Evolutionary conservation across 495 filamentous ascomycete genomes (phyloP).

Genomic region (Aspergillus diversus): DNA sequence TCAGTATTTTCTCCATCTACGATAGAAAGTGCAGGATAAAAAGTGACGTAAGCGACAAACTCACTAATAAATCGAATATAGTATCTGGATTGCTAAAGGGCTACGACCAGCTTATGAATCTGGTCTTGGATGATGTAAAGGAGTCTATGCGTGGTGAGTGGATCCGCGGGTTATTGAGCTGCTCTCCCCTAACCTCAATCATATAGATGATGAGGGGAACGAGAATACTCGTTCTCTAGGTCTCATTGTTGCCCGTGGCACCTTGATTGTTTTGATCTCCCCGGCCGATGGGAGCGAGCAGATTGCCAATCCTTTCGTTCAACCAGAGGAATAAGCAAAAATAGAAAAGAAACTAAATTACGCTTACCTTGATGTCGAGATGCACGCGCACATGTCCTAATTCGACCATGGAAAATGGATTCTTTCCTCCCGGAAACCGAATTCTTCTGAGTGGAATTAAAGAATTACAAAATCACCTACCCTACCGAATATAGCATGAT

Average conservation of each 20-base stretch:
- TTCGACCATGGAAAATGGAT: background rate
- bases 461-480: background rate
- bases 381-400: slow-evolving; percentile 2
- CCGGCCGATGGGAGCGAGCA: slow-evolving; percentile 93
- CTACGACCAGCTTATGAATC: slow-evolving; percentile 96
- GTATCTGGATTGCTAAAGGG: slow-evolving; percentile 90
- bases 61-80: slow-evolving; percentile 38
- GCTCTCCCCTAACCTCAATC: slow-evolving; percentile 22
- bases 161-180: background rate
- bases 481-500: background rate
- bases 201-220: slow-evolving; percentile 84
- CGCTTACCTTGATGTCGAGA: too few relatives aligned
- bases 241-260: slow-evolving; percentile 89
- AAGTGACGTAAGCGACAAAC: background rate
- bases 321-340: slow-evolving; percentile 59
- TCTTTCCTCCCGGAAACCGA: background rate
- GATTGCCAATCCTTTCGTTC: slow-evolving; percentile 90
- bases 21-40: background rate
- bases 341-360: background rate
- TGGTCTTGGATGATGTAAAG: slow-evolving; percentile 93
- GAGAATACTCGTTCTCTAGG: slow-evolving; percentile 81
- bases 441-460: slow-evolving; percentile 1
- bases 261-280: slow-evolving; percentile 87
- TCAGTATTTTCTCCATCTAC: too few relatives aligned
- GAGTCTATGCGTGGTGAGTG: slow-evolving; percentile 78